These are phyloP conservation scores for Irpex sp. DNA, from an alignment of 1,284 basidiomycete genomes.

Conservation along the genomic window DNA sequence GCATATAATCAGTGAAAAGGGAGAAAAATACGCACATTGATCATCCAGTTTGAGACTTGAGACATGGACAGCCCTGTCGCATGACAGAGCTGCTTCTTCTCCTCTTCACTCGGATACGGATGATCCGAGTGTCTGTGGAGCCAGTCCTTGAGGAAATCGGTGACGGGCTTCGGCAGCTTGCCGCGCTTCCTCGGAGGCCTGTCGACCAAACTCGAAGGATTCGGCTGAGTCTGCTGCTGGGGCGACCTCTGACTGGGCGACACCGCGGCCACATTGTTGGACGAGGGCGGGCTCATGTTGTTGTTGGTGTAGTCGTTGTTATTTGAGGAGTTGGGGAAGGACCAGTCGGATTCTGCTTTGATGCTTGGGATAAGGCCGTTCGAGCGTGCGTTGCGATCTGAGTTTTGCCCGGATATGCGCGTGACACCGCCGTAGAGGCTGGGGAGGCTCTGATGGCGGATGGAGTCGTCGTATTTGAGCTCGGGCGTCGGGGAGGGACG, in stretches of 20 bases:
- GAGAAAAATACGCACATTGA: conserved; percentile 59
- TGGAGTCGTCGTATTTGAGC: conserved; percentile 62
- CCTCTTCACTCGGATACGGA: conserved; percentile 87
- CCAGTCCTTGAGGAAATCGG: conserved; percentile 89
- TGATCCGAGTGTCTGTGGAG: conserved; percentile 85
- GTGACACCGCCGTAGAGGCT: conserved; percentile 60
- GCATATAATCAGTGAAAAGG: conserved; percentile 15
- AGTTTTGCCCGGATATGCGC: conserved; percentile 56
- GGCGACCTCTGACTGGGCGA: conserved; percentile 44
- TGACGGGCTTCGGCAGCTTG: conserved; percentile 87
- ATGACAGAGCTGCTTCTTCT: conserved; percentile 86
- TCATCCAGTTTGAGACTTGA: conserved; percentile 91
- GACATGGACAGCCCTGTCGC: conserved; percentile 84
- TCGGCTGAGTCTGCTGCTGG: conserved; percentile 27
- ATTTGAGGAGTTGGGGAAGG: conserved; percentile 30
- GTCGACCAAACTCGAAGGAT: conserved; percentile 41
- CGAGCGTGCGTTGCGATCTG: conserved; percentile 43
- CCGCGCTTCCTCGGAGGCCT: conserved; percentile 77
- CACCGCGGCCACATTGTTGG: conserved; percentile 24
- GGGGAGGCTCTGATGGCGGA: conserved; percentile 62
- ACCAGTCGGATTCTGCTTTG: conserved; percentile 39
- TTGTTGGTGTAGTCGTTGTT: conserved; percentile 31
- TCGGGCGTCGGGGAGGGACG: conserved; percentile 22
- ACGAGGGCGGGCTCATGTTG: conserved; percentile 26
- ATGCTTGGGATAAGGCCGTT: conserved; percentile 20